These are phyloP conservation scores for Phoenix dactylifera DNA, from an alignment of 176 grass and related monocot genomes.

Conservation along the genomic window DNA sequence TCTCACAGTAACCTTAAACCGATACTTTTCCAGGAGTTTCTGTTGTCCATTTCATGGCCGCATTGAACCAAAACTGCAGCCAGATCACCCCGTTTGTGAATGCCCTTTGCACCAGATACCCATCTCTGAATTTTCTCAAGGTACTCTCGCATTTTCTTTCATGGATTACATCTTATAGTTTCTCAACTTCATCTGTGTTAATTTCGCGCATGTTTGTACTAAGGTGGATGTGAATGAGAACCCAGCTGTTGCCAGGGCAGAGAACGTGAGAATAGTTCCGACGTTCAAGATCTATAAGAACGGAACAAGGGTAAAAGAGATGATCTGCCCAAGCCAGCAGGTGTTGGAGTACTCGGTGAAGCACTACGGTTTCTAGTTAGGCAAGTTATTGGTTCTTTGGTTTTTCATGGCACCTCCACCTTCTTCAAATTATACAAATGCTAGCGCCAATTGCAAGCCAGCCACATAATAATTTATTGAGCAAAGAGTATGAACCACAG, in stretches of 20 bases:
- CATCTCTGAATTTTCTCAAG: constrained; percentile 91
- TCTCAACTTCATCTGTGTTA: too few species aligned
- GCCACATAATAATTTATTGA: too few species aligned
- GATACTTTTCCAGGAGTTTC: constrained; percentile 52
- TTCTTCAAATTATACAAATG: not conserved
- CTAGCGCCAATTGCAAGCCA: not conserved
- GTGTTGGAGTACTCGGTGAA: constrained; percentile 81
- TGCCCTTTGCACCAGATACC: constrained; percentile 66
- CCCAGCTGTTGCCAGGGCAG: constrained; percentile 46
- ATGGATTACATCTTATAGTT: too few species aligned
- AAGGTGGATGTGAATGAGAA: constrained; percentile 76
- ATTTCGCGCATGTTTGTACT: not conserved
- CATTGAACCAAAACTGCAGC: constrained; percentile 60
- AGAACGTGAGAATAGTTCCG: constrained; percentile 79
- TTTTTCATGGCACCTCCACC: not conserved
- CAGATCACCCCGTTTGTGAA: constrained; percentile 70
- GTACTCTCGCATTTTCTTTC: constrained; percentile 23
- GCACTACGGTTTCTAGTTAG: constrained; percentile 62
- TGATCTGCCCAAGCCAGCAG: constrained; percentile 84
- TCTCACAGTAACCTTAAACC: not conserved
- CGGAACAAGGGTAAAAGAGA: constrained; percentile 76
- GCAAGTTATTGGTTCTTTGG: constrained; percentile 8
- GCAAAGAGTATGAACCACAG: not conserved
- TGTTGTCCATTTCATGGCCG: constrained; percentile 79
- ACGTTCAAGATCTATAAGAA: constrained; percentile 97